Evolutionary conservation across 257 asterid genomes (phyloP), one percentile per base, ranked within the genome.

Genomic region (Gardenia jasminoides): DNA sequence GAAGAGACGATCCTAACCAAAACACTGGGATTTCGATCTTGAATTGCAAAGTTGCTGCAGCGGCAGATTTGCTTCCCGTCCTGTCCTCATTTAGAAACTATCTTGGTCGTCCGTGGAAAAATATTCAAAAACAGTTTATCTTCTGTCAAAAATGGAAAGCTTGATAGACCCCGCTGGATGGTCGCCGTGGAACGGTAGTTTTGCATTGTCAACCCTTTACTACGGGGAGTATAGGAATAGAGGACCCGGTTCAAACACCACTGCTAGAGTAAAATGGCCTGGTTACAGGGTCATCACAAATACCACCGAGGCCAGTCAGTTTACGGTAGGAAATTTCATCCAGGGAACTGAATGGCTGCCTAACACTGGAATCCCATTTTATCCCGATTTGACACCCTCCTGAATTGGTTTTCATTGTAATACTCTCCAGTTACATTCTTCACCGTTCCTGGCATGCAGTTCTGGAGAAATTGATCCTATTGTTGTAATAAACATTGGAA

Each of bases 1-100:
- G 97, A 19, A 74, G 99, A 43, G 98, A 93, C 4, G 99, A 93
- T 52, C 99, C 99, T 2, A 96, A 96, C 7, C 97, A 96, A 84
- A 93, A 92, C 91, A 92, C 99, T 1, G 99, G 99, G 0, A 96
- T 96, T 68, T 96, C 99, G 5, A 88, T 93, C 84, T 72, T 92
- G 58, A 83, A 86, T 74, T 82, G 94, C 77, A 96, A 96, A 59
- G 84, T 93, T 8, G 97, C 97, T 2, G 91, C 98, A 10, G 97
- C 93, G 10, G 85, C 98, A 4, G 99, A 96, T 58, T 58, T 93
- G 36, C 78, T 96, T 58, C 98, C 98, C 0, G 98, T 96, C 0
- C 76, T 89, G 12, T 81, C 96, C 10, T 83, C 90, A 6, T 92
- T 93, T 80, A 46, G 70, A 17, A 83, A 89, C 1, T 96, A 88